Conservation (phyloP, 2,329 filamentous ascomycete genomes). For the Neophaeococcomyces mojaviensis region DNA sequence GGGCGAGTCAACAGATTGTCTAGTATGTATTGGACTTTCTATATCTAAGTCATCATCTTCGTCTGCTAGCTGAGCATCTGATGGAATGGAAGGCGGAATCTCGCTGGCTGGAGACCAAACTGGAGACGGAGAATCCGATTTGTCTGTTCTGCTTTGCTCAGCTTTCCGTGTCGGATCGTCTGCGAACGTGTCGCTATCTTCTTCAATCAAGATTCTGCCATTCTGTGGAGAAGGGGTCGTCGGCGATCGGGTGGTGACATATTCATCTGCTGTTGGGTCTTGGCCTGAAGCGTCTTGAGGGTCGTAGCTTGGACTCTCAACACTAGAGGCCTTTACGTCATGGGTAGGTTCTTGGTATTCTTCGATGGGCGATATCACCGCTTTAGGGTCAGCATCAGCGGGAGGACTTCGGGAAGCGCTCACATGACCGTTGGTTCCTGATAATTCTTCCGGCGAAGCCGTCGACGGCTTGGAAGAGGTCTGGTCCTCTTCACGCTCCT, state of each 20-base stretch:
- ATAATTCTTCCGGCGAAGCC: not conserved
- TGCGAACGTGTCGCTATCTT: not conserved
- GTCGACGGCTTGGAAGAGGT: not conserved
- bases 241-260: conserved; percentile 3
- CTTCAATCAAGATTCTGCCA: conserved; percentile 1
- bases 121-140: not conserved
- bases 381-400: not conserved
- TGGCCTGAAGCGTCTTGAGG: not conserved
- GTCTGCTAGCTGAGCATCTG: not conserved
- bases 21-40: too few relatives aligned
- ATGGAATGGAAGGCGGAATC: conserved; percentile 4
- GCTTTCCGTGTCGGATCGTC: not conserved
- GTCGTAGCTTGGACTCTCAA: not conserved
- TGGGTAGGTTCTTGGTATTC: not conserved
- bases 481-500: not conserved
- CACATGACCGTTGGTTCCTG: not conserved
- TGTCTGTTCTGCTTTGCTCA: not conserved
- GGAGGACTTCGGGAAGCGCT: not conserved
- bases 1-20: too few relatives aligned
- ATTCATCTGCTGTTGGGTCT: not conserved
- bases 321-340: not conserved
- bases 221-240: not conserved
- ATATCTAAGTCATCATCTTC: not conserved
- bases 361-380: not conserved
- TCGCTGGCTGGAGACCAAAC: not conserved